phyloP scores from a whole-genome alignment of 805 yeast genomes.

The Candida boidinii region DNA sequence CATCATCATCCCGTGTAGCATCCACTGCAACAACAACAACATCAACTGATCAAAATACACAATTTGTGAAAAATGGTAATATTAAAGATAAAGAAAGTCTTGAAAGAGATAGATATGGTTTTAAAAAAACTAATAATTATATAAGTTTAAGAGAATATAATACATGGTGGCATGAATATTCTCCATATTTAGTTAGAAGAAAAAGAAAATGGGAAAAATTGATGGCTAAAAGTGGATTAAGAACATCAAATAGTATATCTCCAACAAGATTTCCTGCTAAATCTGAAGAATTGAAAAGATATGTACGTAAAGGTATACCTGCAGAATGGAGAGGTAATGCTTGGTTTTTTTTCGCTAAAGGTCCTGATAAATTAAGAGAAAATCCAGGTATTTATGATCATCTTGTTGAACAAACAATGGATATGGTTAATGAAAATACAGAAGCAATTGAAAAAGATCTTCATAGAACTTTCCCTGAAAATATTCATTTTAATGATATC shows the following conservation, averaged over 20 bases:
- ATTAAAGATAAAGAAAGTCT: too few species aligned
- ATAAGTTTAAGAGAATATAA: conserved; percentile 53
- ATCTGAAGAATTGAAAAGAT: conserved; percentile 70
- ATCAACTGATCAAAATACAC: conserved; percentile 1
- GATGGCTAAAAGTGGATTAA: conserved; percentile 61
- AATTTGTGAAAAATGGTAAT: too few species aligned
- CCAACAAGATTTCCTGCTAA: conserved; percentile 71
- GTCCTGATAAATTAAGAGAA: conserved; percentile 49
- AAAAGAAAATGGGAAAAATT: conserved; percentile 70
- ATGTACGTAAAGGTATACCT: conserved; percentile 87
- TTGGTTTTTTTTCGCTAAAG: conserved; percentile 93
- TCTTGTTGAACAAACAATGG: conserved; percentile 50
- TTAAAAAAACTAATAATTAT: conserved; percentile 54
- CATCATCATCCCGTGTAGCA: neutral
- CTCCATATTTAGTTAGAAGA: conserved; percentile 52
- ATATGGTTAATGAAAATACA: conserved; percentile 58
- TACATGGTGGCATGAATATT: conserved; percentile 67
- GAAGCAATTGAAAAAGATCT: conserved; percentile 93
- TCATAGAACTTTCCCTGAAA: conserved; percentile 93
- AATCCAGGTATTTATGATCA: conserved; percentile 69
- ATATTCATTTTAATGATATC: conserved; percentile 59
- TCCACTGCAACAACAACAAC: conserved; percentile 4
- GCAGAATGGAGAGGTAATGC: conserved; percentile 97
- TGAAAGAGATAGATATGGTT: conserved; percentile 76
- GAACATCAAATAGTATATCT: conserved; percentile 29